Conservation (phyloP, 2,329 filamentous ascomycete species). For the Fusarium sp. region DNA sequence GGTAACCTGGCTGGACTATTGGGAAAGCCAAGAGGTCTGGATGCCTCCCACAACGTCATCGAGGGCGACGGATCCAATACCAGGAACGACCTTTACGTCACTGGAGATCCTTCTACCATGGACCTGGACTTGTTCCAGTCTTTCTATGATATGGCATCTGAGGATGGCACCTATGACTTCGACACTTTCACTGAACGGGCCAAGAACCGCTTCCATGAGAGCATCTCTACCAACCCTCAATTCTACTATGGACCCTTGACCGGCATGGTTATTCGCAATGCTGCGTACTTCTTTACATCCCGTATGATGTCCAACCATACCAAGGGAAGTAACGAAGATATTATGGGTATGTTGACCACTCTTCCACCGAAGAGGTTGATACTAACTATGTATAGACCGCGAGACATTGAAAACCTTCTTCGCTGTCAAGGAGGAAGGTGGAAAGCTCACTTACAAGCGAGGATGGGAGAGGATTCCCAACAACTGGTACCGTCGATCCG, state of each 20-base stretch:
- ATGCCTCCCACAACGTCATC: slow-evolving; percentile 22
- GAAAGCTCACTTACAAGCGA: slow-evolving; percentile 16
- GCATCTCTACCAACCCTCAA: slow-evolving; percentile 11
- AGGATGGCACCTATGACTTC: slow-evolving; percentile 20
- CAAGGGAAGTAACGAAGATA: neutral
- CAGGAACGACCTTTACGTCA: slow-evolving; percentile 12
- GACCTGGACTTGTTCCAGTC: slow-evolving; percentile 4
- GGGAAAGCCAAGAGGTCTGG: slow-evolving; percentile 16
- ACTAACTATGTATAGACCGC: neutral
- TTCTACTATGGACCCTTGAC: slow-evolving; percentile 28
- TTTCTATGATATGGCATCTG: slow-evolving; percentile 15
- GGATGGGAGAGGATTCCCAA: slow-evolving; percentile 18
- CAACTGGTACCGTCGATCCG: slow-evolving; percentile 22
- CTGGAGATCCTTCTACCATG: slow-evolving; percentile 22
- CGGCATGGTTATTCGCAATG: slow-evolving; percentile 24
- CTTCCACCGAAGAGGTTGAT: rapidly evolving
- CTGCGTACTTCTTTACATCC: slow-evolving; percentile 11
- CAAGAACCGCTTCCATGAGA: slow-evolving; percentile 8
- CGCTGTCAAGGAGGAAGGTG: slow-evolving; percentile 1
- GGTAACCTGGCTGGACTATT: slow-evolving; percentile 13
- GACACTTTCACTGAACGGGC: slow-evolving; percentile 6
- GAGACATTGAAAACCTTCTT: slow-evolving; percentile 17
- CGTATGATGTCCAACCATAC: slow-evolving; percentile 23
- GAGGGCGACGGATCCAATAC: slow-evolving; percentile 26
- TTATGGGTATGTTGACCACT: neutral